Evolutionary conservation across 495 filamentous ascomycete genomes (phyloP).

Genomic region (Gamarada debralockiae): DNA sequence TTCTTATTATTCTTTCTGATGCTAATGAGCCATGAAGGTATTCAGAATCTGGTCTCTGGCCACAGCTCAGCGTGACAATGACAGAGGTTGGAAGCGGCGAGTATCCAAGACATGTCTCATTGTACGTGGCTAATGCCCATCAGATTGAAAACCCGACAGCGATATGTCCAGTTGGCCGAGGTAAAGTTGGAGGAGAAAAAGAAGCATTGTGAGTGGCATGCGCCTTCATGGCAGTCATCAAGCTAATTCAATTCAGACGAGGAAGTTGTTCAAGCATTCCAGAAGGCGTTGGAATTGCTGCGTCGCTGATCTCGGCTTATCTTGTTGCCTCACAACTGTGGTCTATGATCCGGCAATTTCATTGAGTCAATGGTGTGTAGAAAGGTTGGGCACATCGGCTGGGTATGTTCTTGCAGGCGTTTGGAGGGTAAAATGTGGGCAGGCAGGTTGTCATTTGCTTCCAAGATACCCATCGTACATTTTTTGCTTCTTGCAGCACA

Average conservation of each 20-base stretch:
- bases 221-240: neutral
- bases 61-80: constrained; percentile 62
- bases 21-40: constrained; percentile 38
- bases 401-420: no score
- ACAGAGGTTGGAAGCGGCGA: constrained; percentile 64
- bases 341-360: no score
- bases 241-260: constrained; percentile 43
- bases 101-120: constrained; percentile 2
- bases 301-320: constrained; percentile 24
- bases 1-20: neutral
- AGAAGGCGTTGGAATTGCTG: constrained; percentile 70
- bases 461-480: no score
- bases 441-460: no score
- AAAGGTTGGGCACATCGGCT: no score
- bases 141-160: constrained; percentile 72
- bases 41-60: constrained; percentile 69
- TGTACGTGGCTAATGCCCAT: constrained; percentile 2
- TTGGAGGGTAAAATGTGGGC: no score
- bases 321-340: no score
- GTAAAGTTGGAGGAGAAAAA: constrained; percentile 64
- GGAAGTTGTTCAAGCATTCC: constrained; percentile 76
- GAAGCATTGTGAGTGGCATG: constrained; percentile 58
- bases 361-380: no score
- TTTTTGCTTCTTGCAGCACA: no score
- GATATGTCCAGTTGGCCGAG: constrained; percentile 69